A percentile compares a stretch with the other conserved stretches of the same genome.
These are phyloP conservation scores for Ricinus communis DNA, from an alignment of 345 rosid species.

Conservation along the genomic window DNA sequence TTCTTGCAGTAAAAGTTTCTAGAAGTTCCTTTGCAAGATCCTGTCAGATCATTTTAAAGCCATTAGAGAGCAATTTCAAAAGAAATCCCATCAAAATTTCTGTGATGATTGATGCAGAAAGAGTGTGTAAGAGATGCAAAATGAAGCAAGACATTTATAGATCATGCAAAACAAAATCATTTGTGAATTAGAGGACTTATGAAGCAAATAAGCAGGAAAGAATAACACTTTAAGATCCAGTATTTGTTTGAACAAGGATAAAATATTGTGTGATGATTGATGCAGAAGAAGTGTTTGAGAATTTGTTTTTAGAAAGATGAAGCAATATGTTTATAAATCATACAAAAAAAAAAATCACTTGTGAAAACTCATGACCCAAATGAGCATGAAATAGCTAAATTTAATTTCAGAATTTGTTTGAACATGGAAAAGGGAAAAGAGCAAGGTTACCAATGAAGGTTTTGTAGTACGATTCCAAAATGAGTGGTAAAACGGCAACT, in stretches of 20 bases:
- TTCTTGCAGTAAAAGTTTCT: constrained; percentile 72
- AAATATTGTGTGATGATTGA: constrained; percentile 14
- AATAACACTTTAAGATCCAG: neutral
- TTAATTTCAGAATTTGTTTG: neutral
- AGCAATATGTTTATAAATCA: constrained; percentile 3
- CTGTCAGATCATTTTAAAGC: constrained; percentile 37
- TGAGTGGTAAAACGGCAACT: constrained; percentile 91
- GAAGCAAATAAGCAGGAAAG: neutral
- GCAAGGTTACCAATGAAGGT: constrained; percentile 73
- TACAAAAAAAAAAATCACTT: neutral
- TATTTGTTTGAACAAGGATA: neutral
- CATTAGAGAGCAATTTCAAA: constrained; percentile 3
- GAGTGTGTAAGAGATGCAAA: constrained; percentile 1
- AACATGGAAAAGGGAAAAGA: neutral
- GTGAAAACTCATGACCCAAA: neutral
- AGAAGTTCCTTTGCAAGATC: constrained; percentile 92
- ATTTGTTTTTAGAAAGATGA: neutral
- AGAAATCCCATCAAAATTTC: constrained; percentile 11
- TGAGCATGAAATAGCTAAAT: neutral
- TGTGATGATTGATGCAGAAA: constrained; percentile 5
- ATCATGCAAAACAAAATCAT: neutral
- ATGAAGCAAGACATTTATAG: neutral
- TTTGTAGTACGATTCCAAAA: constrained; percentile 97
- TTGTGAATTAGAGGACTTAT: neutral
- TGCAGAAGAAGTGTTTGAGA: neutral